Conservation (phyloP, 179 eudicot genomes). For the Drosera spatulata region DNA sequence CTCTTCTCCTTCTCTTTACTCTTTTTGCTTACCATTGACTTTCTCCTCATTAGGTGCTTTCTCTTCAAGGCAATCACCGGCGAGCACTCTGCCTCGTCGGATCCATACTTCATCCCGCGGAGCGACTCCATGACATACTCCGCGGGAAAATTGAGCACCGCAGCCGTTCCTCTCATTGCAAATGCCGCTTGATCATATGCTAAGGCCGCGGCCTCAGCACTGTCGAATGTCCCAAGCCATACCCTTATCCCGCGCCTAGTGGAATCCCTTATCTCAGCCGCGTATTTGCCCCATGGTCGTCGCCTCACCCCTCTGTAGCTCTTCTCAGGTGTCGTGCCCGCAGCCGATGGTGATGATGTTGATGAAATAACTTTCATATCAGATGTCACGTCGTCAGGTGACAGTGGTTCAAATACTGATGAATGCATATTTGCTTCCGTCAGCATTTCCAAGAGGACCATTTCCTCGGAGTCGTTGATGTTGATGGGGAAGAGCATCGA, state of each 20-base stretch:
- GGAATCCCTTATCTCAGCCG: constrained; percentile 87
- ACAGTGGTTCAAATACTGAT: neutral
- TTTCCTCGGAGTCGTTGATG: constrained; percentile 49
- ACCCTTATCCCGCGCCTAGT: constrained; percentile 73
- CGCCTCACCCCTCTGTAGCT: constrained; percentile 63
- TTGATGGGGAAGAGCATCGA: constrained; percentile 36
- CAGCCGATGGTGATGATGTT: neutral
- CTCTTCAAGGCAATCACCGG: constrained; percentile 66
- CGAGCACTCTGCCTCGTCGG: constrained; percentile 20
- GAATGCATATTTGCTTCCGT: constrained; percentile 9
- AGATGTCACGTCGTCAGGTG: too few relatives aligned
- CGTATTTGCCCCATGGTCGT: constrained; percentile 92
- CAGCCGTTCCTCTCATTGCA: constrained; percentile 52
- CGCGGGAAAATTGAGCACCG: constrained; percentile 66
- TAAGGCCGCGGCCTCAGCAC: constrained; percentile 69
- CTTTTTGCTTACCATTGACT: constrained; percentile 24
- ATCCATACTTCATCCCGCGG: constrained; percentile 25
- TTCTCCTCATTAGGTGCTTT: constrained; percentile 35
- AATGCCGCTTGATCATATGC: constrained; percentile 95
- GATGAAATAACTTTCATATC: neutral
- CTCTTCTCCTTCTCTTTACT: constrained; percentile 3
- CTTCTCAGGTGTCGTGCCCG: constrained; percentile 1
- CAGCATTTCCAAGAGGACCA: constrained; percentile 34
- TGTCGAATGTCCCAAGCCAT: constrained; percentile 86
- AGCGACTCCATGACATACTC: constrained; percentile 60